Percentiles rank a stretch among this genome's conserved stretches.
These are phyloP conservation scores for Pythium rhizo-oryzae DNA, from an alignment of 352 stramenopile genomes.

Conservation along the genomic window DNA sequence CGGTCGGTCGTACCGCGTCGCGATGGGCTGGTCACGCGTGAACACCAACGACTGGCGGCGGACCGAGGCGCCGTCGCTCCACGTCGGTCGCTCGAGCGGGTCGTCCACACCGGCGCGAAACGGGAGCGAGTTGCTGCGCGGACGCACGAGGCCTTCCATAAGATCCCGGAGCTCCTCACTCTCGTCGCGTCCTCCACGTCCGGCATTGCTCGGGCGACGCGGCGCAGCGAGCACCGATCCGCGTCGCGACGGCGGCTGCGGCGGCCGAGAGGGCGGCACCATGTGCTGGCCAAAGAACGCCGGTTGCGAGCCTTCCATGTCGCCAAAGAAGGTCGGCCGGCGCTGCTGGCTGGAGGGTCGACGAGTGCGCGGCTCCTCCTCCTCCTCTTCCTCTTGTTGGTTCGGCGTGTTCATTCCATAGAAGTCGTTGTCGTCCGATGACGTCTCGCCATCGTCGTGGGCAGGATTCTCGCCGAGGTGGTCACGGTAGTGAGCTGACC, in stretches of 20 bases:
- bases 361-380: not conserved
- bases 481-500: slow-evolving; percentile 15
- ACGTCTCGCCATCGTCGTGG: slow-evolving; percentile 20
- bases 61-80: slow-evolving; percentile 58
- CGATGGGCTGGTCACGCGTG: slow-evolving; percentile 5
- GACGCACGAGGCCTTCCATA: slow-evolving; percentile 63
- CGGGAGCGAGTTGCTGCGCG: slow-evolving; percentile 63
- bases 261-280: not conserved
- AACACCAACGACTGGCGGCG: slow-evolving; percentile 20
- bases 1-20: slow-evolving; percentile 20
- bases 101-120: slow-evolving; percentile 39
- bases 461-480: slow-evolving; percentile 19
- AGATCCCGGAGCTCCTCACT: slow-evolving; percentile 61
- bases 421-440: slow-evolving; percentile 23
- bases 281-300: slow-evolving; percentile 26
- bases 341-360: not conserved
- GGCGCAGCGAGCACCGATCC: slow-evolving; percentile 6
- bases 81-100: slow-evolving; percentile 43
- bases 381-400: slow-evolving; percentile 14
- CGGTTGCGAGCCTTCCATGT: slow-evolving; percentile 1
- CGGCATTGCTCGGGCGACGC: slow-evolving; percentile 20
- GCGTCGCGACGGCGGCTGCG: slow-evolving; percentile 12
- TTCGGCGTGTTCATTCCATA: slow-evolving; percentile 4
- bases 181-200: slow-evolving; percentile 36
- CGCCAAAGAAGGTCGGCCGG: slow-evolving; percentile 22